Percentiles rank a stretch among this genome's conserved stretches.
Conservation (phyloP, 83 land plant species). For the Picea abies region DNA sequence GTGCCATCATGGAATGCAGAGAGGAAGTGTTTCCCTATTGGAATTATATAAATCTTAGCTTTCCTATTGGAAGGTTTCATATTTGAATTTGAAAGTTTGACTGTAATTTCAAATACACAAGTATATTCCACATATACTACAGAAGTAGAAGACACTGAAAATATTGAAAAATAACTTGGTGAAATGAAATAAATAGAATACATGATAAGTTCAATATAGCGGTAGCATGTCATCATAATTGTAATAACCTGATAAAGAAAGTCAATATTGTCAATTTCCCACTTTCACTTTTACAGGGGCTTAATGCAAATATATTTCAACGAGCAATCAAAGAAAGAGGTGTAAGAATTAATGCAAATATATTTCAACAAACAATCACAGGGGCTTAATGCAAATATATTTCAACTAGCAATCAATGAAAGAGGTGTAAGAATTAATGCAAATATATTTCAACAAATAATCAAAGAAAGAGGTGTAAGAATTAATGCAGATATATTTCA, state of each 20-base stretch:
- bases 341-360: too few species aligned
- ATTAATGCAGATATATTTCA: neutral
- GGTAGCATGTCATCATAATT: neutral
- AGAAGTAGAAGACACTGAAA: too few species aligned
- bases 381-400: neutral
- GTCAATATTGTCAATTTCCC: neutral
- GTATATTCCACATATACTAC: too few species aligned
- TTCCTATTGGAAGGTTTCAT: constrained; percentile 34
- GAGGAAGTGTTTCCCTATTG: neutral
- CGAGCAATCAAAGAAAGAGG: neutral
- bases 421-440: too few species aligned
- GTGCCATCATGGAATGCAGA: neutral
- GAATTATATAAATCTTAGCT: constrained; percentile 21
- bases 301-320: neutral
- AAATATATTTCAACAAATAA: too few species aligned
- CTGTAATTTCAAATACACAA: neutral
- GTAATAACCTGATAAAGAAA: neutral
- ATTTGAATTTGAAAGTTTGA: neutral
- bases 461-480: neutral
- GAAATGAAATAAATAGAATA: too few species aligned
- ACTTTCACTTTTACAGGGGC: neutral
- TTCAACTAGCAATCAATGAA: neutral
- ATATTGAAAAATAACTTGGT: too few species aligned
- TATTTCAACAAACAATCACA: neutral
- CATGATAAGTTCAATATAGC: neutral